A percentile compares a stretch with the other conserved stretches of the same genome.
phyloP scores from a whole-genome alignment of 164 flowering plant species.

The Umbellularia californica region DNA sequence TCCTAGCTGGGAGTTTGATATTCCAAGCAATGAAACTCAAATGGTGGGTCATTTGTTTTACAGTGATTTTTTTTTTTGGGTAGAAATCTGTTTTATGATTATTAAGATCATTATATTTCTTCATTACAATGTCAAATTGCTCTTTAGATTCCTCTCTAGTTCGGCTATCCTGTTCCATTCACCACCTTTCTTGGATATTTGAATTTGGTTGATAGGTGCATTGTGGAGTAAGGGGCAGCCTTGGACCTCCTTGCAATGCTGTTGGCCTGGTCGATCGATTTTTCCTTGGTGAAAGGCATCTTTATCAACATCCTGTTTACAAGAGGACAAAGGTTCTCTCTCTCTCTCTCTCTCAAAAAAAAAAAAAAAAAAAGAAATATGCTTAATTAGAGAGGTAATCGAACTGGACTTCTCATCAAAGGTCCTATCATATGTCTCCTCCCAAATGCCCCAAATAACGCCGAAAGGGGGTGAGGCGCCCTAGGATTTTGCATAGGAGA shows the following conservation, averaged over 20 bases:
- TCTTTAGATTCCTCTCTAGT: background rate
- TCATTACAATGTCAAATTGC: background rate
- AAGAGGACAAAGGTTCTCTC: conserved; percentile 57
- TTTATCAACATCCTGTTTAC: conserved; percentile 76
- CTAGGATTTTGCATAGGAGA: too few relatives aligned
- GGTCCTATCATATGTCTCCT: too few relatives aligned
- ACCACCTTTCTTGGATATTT: background rate
- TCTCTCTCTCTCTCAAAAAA: background rate
- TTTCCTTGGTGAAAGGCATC: conserved; percentile 62
- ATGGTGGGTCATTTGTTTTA: conserved; percentile 37
- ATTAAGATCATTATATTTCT: background rate
- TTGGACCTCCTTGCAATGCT: conserved; percentile 80
- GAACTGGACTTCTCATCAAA: too few relatives aligned
- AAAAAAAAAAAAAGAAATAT: too few relatives aligned
- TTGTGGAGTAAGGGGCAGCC: conserved; percentile 73
- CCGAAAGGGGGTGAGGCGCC: too few relatives aligned
- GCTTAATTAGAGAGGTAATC: too few relatives aligned
- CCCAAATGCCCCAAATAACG: too few relatives aligned
- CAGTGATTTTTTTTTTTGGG: background rate
- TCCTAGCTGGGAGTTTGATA: conserved; percentile 61
- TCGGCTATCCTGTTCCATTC: background rate
- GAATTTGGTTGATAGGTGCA: conserved; percentile 37
- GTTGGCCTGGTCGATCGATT: conserved; percentile 68
- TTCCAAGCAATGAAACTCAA: conserved; percentile 33
- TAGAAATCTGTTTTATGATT: background rate